These are phyloP conservation scores for Letharia columbiana DNA, from an alignment of 495 filamentous ascomycete genomes.

Conservation along the genomic window DNA sequence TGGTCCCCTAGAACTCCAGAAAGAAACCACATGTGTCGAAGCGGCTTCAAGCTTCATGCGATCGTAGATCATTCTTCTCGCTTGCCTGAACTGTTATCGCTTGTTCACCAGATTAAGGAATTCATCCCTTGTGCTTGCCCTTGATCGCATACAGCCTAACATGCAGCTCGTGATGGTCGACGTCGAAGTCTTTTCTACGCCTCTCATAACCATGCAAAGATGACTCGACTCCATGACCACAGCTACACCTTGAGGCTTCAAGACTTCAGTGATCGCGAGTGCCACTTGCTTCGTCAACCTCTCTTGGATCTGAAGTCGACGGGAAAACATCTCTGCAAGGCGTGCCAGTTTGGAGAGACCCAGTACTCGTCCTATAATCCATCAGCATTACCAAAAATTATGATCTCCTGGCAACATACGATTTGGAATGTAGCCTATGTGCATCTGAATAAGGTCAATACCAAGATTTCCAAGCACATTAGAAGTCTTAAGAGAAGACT, in stretches of 20 bases:
- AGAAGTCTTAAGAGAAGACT: neutral
- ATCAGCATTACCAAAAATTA: constrained; percentile 41
- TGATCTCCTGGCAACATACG: constrained; percentile 25
- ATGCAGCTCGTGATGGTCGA: constrained; percentile 94
- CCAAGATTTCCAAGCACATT: neutral
- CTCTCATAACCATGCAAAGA: constrained; percentile 97
- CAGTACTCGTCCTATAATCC: constrained; percentile 62
- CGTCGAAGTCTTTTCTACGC: constrained; percentile 80
- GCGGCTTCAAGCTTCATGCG: neutral
- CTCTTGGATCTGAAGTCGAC: constrained; percentile 90
- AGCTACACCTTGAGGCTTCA: constrained; percentile 89
- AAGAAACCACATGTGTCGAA: neutral
- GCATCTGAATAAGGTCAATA: constrained; percentile 54
- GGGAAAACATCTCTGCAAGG: constrained; percentile 94
- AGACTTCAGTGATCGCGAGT: constrained; percentile 81
- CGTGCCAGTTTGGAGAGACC: constrained; percentile 92
- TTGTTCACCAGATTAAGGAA: constrained; percentile 77
- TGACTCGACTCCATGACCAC: constrained; percentile 97
- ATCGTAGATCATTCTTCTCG: neutral
- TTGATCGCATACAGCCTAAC: constrained; percentile 84
- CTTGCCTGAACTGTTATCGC: constrained; percentile 22
- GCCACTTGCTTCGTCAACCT: constrained; percentile 93
- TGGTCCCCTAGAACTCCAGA: neutral
- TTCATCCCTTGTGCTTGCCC: constrained; percentile 88
- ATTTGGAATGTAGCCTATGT: constrained; percentile 94